A percentile compares a stretch with the other conserved stretches of the same genome.
Conservation (phyloP, 495 filamentous ascomycete genomes). For the Aspergillus indologenus region DNA sequence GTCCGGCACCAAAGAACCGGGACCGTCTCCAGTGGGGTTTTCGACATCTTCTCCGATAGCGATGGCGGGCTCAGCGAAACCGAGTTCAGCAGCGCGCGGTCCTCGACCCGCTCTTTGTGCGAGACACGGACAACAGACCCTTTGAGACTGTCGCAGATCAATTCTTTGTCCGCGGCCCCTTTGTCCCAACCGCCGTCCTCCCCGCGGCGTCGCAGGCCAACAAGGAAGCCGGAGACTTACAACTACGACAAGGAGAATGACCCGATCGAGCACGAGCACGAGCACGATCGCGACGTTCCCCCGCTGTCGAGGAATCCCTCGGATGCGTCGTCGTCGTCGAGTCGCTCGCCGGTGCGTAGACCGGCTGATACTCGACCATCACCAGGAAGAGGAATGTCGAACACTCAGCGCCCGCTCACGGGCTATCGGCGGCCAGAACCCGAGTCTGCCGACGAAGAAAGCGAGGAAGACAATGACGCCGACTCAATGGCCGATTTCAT, state of each 20-base stretch:
- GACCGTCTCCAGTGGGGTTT: slow-evolving; percentile 19
- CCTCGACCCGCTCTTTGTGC: slow-evolving; percentile 8
- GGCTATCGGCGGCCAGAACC: slow-evolving; percentile 17
- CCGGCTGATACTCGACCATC: slow-evolving; percentile 11
- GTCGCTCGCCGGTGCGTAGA: slow-evolving; percentile 24
- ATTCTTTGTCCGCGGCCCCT: slow-evolving; percentile 34
- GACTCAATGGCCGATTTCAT: slow-evolving; percentile 45
- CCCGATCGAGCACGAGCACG: slow-evolving; percentile 28
- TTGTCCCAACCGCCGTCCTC: slow-evolving; percentile 17
- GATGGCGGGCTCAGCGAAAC: slow-evolving; percentile 20
- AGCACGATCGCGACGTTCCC: slow-evolving; percentile 14
- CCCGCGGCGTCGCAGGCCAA: slow-evolving; percentile 17
- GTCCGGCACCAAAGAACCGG: slow-evolving; percentile 15
- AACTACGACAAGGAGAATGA: slow-evolving; percentile 48
- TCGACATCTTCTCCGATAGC: slow-evolving; percentile 37
- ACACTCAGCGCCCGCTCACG: slow-evolving; percentile 9
- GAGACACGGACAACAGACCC: slow-evolving; percentile 27
- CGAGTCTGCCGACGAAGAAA: slow-evolving; percentile 22
- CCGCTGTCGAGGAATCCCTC: slow-evolving; percentile 23
- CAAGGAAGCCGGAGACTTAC: slow-evolving; percentile 29
- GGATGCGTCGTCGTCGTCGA: slow-evolving; percentile 22
- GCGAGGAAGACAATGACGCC: slow-evolving; percentile 28
- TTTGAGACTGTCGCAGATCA: slow-evolving; percentile 33
- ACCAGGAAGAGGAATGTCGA: slow-evolving; percentile 11
- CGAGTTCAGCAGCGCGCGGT: slow-evolving; percentile 10